phyloP scores from a whole-genome alignment of 2,329 filamentous ascomycete species.

The Sporothrix mexicana region DNA sequence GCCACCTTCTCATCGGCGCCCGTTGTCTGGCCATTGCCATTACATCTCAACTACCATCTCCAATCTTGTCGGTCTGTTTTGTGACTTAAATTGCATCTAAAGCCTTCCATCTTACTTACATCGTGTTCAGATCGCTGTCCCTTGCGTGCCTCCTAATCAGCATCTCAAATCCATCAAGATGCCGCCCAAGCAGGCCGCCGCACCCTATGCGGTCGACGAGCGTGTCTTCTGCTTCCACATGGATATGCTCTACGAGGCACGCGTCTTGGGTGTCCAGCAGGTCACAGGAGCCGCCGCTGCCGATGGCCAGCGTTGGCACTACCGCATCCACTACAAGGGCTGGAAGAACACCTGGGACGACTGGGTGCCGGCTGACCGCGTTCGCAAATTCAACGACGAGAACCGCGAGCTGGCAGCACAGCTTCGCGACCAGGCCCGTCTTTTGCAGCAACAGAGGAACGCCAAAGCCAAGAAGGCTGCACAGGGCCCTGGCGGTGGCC shows the following conservation, averaged over 20 bases:
- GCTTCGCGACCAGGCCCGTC: conserved; percentile 71
- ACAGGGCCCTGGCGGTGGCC: conserved; percentile 44
- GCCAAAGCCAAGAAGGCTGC: conserved; percentile 49
- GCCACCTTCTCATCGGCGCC: too few species aligned
- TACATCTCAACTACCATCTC: too few species aligned
- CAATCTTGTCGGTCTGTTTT: neutral
- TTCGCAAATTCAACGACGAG: conserved; percentile 92
- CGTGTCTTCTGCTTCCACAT: conserved; percentile 96
- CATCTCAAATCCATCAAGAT: conserved; percentile 29
- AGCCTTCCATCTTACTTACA: neutral
- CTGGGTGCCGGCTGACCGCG: conserved; percentile 92
- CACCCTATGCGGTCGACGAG: conserved; percentile 76
- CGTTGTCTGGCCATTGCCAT: neutral
- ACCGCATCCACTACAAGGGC: conserved; percentile 97
- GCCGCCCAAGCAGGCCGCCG: conserved; percentile 49
- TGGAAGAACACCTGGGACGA: conserved; percentile 99
- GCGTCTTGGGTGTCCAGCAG: conserved; percentile 79
- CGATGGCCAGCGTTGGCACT: conserved; percentile 62
- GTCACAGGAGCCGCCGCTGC: conserved; percentile 70
- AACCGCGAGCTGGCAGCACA: conserved; percentile 86
- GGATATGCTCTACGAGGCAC: conserved; percentile 96
- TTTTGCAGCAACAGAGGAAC: conserved; percentile 59
- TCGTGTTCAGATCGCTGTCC: neutral
- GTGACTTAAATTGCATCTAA: neutral
- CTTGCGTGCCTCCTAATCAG: neutral